Evolutionary conservation across 2,329 filamentous ascomycete genomes (phyloP).

Genomic region (Scedosporium minutisporum): DNA sequence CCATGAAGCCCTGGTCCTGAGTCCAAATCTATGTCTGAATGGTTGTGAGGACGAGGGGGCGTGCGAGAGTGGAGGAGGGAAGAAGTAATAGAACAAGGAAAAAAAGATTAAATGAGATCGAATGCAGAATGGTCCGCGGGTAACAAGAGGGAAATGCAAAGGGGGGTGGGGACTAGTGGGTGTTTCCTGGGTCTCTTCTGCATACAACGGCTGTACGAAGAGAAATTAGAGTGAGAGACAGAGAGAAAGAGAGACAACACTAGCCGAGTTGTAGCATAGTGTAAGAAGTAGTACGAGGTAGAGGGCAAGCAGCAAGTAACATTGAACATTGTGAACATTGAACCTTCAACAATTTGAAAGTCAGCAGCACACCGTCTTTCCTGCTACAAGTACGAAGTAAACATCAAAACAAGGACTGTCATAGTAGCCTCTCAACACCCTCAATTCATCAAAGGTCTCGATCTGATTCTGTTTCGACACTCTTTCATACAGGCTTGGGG

Average conservation of each 20-base stretch:
- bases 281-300: too few species aligned
- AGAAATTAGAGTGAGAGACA: background rate
- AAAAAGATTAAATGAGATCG: background rate
- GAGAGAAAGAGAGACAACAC: background rate
- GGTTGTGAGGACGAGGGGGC: constrained; percentile 1
- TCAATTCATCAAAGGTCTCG: too few species aligned
- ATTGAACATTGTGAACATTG: too few species aligned
- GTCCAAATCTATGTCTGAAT: background rate
- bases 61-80: constrained; percentile 6
- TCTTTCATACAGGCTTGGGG: background rate
- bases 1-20: background rate
- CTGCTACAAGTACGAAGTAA: too few species aligned
- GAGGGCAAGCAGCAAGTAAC: too few species aligned
- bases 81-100: background rate
- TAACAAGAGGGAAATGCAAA: background rate
- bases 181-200: background rate
- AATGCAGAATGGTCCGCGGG: background rate
- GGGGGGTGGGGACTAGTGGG: background rate
- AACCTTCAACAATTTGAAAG: too few species aligned
- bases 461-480: background rate
- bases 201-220: background rate
- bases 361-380: too few species aligned
- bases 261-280: background rate
- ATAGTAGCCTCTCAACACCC: too few species aligned
- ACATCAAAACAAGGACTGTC: too few species aligned